Evolutionary conservation across 2,329 filamentous ascomycete species (phyloP), one percentile per base, ranked within the genome.

Genomic region (Talaromyces sp.): DNA sequence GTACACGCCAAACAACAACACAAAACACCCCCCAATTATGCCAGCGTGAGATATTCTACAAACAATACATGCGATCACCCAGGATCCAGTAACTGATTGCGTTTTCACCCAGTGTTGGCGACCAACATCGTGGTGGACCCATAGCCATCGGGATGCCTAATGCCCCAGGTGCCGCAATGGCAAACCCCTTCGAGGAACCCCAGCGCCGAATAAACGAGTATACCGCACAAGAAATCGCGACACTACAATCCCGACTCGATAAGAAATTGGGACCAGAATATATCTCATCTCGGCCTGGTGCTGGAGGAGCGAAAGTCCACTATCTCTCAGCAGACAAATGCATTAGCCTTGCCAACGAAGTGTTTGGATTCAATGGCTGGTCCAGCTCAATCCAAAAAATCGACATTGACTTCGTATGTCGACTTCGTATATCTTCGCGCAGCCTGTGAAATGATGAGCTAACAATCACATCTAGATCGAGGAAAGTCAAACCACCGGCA

Each of bases 331-430:
- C 91, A 1, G 93, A 97, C 69, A 99, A 99, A 77, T 92, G 89
- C 68, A 99, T 99, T 70, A 89, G 90, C 52, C 86, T 97, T 47
- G 92, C 92, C 49, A 97, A 97, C 66, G 90, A 97, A 70, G 87
- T 97, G 1, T 96, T 97, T 75, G 92, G 92, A 9, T 97, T 97
- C 79, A 96, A 97, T 75, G 92, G 92, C 65, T 99, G 94, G 94
- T 96, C 90, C 9, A 96, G 90, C 51, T 88, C 89, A n/a, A 94
- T 99, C 54, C 90, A 93, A 68, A 91, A 95, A 68, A 89, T 97
- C 33, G 89, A 96, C 69, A 89, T 97, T 54, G 94, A 99, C 73
- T 97, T 95, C 73, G 90, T 86, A 68, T 58, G 79, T 71, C 35
- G 41, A 22, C 40, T 16, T 39, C 9, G 3, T 36, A 16, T 14